Base-by-base conservation (phyloP, 371 early-diverging fungal species). In the Rhizopus stolonifer region DNA sequence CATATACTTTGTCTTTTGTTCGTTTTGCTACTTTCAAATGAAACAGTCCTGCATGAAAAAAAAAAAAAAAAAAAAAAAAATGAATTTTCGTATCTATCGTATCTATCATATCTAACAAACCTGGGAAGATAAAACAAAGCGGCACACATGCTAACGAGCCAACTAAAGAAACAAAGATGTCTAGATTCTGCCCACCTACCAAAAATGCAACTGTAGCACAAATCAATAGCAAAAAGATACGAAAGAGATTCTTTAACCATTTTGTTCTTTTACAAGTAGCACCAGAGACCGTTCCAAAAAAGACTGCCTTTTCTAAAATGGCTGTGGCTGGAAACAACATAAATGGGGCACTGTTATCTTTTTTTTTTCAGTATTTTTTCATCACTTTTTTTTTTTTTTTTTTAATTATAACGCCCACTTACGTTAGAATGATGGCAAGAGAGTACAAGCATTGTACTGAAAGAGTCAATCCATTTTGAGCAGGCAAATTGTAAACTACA, bases 261-360 rank as follows among this genome's bases (percentile, higher is more conserved):
- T 88, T 90, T 56, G 83, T 67, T 40, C 67, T 46, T 3, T 42
- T n/a, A 17, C 40, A 44, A 11, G 44, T 19, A 21, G 61, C 60
- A 11, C 82, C 82, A 10, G 69, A 66, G 2, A 60, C 57, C 19
- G 47, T 46, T 22, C 67, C 58, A n/a, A 56, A 60, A 49, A 80
- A 79, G 24, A 77, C 24, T n/a, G 65, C 74, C 19, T 77, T 69
- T 60, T 91, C 92, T 29, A 86, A 48, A 54, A 90, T 91, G 34
- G 79, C 72, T 45, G 85, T 81, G 13, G 86, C 82, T 10, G 92
- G 90, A 58, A 87, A 92, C 43, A 88, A 64, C 58, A 80, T 80
- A 23, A 90, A 60, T 7, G 92, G 90, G 0, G 76, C 65, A 11
- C 54, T 56, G 46, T n/a, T 14, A 44, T 23, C 10, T 23, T n/a